Percentiles rank a stretch among this genome's conserved stretches.
Conservation (phyloP, 2,329 filamentous ascomycete species). For the Penicillium hesseltinei region DNA sequence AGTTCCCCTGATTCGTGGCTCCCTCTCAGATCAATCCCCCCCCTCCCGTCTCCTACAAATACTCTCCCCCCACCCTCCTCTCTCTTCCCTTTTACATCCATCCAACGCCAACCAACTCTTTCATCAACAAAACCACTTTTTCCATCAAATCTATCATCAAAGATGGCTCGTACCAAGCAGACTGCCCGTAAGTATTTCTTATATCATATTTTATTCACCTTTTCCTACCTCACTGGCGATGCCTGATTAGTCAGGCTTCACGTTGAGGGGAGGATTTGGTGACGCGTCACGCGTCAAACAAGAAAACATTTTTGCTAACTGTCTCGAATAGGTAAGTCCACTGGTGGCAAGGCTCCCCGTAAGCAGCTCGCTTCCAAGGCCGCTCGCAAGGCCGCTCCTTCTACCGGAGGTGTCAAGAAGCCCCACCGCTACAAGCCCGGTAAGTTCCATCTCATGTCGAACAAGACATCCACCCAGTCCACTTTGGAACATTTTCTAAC, state of each 20-base stretch:
- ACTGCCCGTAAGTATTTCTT: slow-evolving; percentile 49
- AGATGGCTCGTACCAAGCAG: slow-evolving; percentile 54
- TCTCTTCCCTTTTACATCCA: slow-evolving; percentile 39
- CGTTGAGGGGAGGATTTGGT: neutral
- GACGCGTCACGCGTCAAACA: slow-evolving; percentile 17
- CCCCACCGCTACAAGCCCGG: slow-evolving; percentile 86
- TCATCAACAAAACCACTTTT: slow-evolving; percentile 29
- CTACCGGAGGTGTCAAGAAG: slow-evolving; percentile 97
- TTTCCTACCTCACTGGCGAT: slow-evolving; percentile 18
- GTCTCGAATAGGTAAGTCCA: slow-evolving; percentile 62
- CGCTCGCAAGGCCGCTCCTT: slow-evolving; percentile 95
- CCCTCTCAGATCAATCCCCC: slow-evolving; percentile 37
- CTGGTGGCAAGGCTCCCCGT: slow-evolving; percentile 69
- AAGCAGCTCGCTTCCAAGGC: slow-evolving; percentile 99
- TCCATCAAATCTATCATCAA: slow-evolving; percentile 36
- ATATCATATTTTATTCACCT: slow-evolving; percentile 11
- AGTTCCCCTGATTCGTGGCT: slow-evolving; percentile 19
- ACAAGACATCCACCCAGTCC: neutral
- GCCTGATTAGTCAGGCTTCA: neutral
- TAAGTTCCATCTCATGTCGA: slow-evolving; percentile 34
- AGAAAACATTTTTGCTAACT: slow-evolving; percentile 29
- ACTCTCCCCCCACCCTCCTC: slow-evolving; percentile 41
- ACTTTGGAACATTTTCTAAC: slow-evolving; percentile 24
- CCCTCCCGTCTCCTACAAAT: slow-evolving; percentile 40
- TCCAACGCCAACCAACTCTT: slow-evolving; percentile 29